Base-by-base conservation (phyloP, 2,329 filamentous ascomycete genomes). In the Pseudopyricularia cyperi region DNA sequence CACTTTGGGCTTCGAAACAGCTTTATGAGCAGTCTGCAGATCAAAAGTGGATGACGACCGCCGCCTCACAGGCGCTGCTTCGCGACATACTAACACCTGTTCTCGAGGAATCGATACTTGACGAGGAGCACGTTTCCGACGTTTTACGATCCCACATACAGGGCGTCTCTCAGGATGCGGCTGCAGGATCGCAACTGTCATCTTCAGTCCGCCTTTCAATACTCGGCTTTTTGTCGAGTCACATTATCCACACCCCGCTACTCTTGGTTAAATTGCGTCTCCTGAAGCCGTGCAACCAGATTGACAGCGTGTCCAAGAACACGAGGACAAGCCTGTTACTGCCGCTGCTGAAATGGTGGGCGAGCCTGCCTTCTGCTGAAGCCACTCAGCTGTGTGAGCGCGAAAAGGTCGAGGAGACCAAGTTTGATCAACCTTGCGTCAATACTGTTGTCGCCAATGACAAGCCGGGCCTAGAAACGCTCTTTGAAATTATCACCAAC, bases 41-140 rank as follows among this genome's bases (percentile, higher is more conserved):
- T 28, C 64, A 84, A 15, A 70, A 76, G 46, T 79, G 77, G 72
- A 71, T 94, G 52, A 66, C 76, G 3, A 61, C 69, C 1, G 75
- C 82, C 24, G 75, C 83, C 52, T 70, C 71, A 2, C 69, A 75
- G 44, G 82, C 79, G 53, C 66, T 94, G 19, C 62, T 93, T 1
- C 74, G 79, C 19, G 72, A 79, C 19, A 73, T 85, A 35, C 67
- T 96, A n/a, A 65, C 88, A 19, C 87, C 87, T 0, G 79, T 77
- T 2, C 68, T 95, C 9, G 90, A 96, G 66, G 93, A 96, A 66
- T 94, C 85, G 60, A 75, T 91, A 3, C 78, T 96, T 57, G 89
- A 97, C 62, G 71, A 80, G 4, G 78, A 76, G 28, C 83, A 93
- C 55, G 74, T 95, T 46, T 70, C 76, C 26, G 77, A 78, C 19